Evolutionary conservation across 805 yeast species (phyloP).

Genomic region (Cyberlindnera nakhonratchasimensis): DNA sequence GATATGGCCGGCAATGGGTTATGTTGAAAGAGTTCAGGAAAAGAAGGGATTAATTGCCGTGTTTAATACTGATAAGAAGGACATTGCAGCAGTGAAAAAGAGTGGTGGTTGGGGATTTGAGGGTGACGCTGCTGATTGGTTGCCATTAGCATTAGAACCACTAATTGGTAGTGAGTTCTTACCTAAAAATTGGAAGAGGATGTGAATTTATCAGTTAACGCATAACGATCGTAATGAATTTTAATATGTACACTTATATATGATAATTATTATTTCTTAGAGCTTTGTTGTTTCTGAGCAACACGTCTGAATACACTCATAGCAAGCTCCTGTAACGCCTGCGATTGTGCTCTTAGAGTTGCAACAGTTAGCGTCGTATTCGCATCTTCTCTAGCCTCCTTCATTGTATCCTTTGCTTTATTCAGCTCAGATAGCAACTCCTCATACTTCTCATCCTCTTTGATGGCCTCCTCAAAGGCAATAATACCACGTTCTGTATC

Average conservation of each 20-base stretch:
- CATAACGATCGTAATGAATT: no score
- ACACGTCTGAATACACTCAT: constrained; percentile 64
- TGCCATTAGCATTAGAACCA: constrained; percentile 66
- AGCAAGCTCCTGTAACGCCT: constrained; percentile 70
- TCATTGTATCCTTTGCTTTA: constrained; percentile 60
- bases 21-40: constrained; percentile 68
- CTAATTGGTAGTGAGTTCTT: constrained; percentile 32
- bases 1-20: constrained; percentile 92
- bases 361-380: constrained; percentile 55
- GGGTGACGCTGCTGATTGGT: constrained; percentile 74
- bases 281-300: constrained; percentile 19
- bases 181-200: constrained; percentile 27
- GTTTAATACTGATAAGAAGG: constrained; percentile 68
- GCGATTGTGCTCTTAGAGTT: constrained; percentile 67
- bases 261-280: background rate
- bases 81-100: constrained; percentile 38
- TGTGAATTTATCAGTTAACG: constrained; percentile 8
- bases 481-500: constrained; percentile 85
- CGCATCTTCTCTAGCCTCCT: constrained; percentile 60
- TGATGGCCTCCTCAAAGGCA: constrained; percentile 54
- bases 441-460: constrained; percentile 51
- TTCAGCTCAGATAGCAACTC: constrained; percentile 42
- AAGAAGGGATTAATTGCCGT: constrained; percentile 83
- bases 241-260: background rate
- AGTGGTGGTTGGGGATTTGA: constrained; percentile 62